Percentiles rank a stretch among this genome's conserved stretches.
phyloP scores from a whole-genome alignment of 768 basidiomycete species.

The Tylopilus rubrobrunneus region DNA sequence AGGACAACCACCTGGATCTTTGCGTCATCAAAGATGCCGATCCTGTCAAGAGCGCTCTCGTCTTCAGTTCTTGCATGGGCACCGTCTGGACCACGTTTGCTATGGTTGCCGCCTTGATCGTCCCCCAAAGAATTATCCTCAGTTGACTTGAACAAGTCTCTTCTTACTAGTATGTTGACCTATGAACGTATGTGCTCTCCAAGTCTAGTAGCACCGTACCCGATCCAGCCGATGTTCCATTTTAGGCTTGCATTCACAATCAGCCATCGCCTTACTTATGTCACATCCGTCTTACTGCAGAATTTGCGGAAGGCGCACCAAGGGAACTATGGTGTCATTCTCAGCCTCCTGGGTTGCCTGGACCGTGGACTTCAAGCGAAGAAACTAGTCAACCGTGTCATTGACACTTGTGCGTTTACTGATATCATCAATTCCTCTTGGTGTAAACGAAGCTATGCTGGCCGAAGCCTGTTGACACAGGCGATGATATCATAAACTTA shows the following conservation, averaged over 20 bases:
- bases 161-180: constrained; percentile 76
- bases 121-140: constrained; percentile 73
- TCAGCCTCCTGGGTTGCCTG: constrained; percentile 89
- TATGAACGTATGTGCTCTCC: constrained; percentile 52
- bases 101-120: constrained; percentile 89
- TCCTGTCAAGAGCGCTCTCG: constrained; percentile 75
- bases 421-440: neutral
- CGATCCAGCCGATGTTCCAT: neutral
- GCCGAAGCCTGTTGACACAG: constrained; percentile 36
- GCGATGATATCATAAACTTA: constrained; percentile 88
- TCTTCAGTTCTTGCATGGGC: constrained; percentile 97
- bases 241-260: constrained; percentile 68
- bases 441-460: neutral
- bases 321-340: constrained; percentile 88
- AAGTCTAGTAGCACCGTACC: neutral
- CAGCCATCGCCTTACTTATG: constrained; percentile 82
- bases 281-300: constrained; percentile 77
- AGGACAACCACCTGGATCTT: constrained; percentile 94
- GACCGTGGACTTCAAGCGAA: constrained; percentile 87
- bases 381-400: constrained; percentile 82
- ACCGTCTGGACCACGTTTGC: constrained; percentile 95
- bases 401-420: constrained; percentile 59
- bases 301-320: constrained; percentile 85
- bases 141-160: constrained; percentile 66
- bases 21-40: constrained; percentile 75